A percentile compares a stretch with the other conserved stretches of the same genome.
These are phyloP conservation scores for Fusarium papillatum DNA, from an alignment of 2,329 filamentous ascomycete genomes.

Conservation along the genomic window DNA sequence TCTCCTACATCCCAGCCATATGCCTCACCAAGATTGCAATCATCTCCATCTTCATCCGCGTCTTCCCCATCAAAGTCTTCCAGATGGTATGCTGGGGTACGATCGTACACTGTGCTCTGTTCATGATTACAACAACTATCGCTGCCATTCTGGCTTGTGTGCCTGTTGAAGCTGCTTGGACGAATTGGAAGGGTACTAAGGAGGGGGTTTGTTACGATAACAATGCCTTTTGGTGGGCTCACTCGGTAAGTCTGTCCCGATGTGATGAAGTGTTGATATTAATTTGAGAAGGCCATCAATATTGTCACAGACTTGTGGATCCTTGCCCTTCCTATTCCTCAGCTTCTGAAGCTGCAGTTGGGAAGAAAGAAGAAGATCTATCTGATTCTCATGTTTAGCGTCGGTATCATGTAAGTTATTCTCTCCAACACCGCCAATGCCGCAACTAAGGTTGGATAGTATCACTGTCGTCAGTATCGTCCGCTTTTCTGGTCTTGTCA, in stretches of 20 bases:
- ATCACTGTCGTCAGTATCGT: constrained; percentile 4
- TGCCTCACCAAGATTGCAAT: constrained; percentile 3
- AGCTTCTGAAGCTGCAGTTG: not conserved
- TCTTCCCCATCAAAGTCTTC: not conserved
- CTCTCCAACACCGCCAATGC: not conserved
- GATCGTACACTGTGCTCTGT: not conserved
- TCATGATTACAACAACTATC: not conserved
- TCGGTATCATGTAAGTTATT: not conserved
- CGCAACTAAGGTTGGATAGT: not conserved
- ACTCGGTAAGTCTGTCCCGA: not conserved
- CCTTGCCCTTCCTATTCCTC: not conserved
- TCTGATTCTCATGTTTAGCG: not conserved
- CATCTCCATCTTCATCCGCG: not conserved
- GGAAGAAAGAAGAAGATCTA: not conserved
- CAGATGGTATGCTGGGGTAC: not conserved
- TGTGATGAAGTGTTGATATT: not conserved
- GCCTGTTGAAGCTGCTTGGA: not conserved
- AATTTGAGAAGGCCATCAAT: not conserved
- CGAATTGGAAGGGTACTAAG: not conserved
- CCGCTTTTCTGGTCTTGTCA: constrained; percentile 4
- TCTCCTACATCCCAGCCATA: constrained; percentile 7
- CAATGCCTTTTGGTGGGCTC: constrained; percentile 1
- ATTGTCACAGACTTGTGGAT: not conserved
- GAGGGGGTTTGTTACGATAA: not conserved
- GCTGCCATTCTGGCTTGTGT: not conserved